phyloP scores from a whole-genome alignment of 1,139 yeast genomes.

The Lodderomyces jiufengensis region DNA sequence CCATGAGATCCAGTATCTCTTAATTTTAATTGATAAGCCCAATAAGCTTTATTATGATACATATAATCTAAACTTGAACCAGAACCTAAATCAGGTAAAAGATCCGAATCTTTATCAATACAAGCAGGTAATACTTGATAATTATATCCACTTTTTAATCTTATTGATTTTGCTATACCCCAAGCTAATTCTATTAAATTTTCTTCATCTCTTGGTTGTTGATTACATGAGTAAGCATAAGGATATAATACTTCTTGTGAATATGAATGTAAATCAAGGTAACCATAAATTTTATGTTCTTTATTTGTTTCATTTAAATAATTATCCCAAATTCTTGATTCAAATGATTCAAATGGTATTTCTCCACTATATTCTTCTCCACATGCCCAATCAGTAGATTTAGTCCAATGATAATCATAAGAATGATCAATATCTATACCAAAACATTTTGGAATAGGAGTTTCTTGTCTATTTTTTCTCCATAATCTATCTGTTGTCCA shows the following conservation, averaged over 20 bases:
- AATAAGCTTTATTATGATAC: conserved; percentile 76
- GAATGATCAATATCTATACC: conserved; percentile 90
- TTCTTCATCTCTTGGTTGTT: conserved; percentile 74
- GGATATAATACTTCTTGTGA: conserved; percentile 82
- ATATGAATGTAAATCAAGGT: conserved; percentile 79
- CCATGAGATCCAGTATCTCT: conserved; percentile 86
- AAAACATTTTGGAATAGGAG: conserved; percentile 60
- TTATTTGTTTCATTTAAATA: conserved; percentile 60
- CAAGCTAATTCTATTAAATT: conserved; percentile 77
- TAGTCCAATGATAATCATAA: conserved; percentile 70
- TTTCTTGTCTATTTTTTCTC: conserved; percentile 84
- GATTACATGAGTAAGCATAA: conserved; percentile 73
- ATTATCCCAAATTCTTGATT: conserved; percentile 60
- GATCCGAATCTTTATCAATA: conserved; percentile 67
- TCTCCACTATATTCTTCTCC: conserved; percentile 82
- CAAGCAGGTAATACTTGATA: conserved; percentile 78
- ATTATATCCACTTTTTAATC: conserved; percentile 56
- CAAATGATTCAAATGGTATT: conserved; percentile 71
- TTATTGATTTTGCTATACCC: conserved; percentile 71
- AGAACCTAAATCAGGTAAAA: conserved; percentile 70
- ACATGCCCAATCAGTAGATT: conserved; percentile 67
- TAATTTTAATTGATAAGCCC: conserved; percentile 81
- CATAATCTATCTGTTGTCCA: conserved; percentile 81
- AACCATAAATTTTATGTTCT: conserved; percentile 66
- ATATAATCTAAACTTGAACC: conserved; percentile 82